Evolutionary conservation across 2,329 filamentous ascomycete genomes (phyloP).

Genomic region (Aspergillus neoniger): DNA sequence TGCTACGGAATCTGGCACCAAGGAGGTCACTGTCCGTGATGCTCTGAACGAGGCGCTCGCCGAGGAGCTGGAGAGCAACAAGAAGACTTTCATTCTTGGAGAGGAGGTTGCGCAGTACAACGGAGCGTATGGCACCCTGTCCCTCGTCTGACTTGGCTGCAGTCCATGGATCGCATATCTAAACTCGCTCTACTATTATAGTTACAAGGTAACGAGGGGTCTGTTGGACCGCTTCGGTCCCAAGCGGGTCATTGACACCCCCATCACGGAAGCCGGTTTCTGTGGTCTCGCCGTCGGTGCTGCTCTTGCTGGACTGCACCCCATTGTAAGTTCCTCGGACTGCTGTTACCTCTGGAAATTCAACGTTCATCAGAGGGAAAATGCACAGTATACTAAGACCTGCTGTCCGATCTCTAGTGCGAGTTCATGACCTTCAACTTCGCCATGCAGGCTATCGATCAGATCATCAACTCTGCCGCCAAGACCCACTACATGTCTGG

Average conservation of each 20-base stretch:
- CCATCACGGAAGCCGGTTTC: slow-evolving; percentile 98
- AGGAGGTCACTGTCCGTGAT: slow-evolving; percentile 96
- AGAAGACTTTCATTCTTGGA: slow-evolving; percentile 92
- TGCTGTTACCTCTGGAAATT: not conserved
- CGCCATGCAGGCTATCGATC: slow-evolving; percentile 99
- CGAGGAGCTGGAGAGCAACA: slow-evolving; percentile 92
- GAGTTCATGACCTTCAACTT: slow-evolving; percentile 99
- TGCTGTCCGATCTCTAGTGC: slow-evolving; percentile 58
- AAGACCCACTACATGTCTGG: slow-evolving; percentile 99
- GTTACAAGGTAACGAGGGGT: slow-evolving; percentile 98
- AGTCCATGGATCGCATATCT: slow-evolving; percentile 30
- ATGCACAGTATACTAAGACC: not conserved
- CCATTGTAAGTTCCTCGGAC: slow-evolving; percentile 69
- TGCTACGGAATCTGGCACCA: slow-evolving; percentile 63
- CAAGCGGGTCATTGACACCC: slow-evolving; percentile 95
- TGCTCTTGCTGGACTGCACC: slow-evolving; percentile 89
- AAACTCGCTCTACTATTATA: slow-evolving; percentile 39
- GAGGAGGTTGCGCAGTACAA: slow-evolving; percentile 99
- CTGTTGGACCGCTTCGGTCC: slow-evolving; percentile 96
- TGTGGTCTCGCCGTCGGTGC: slow-evolving; percentile 90
- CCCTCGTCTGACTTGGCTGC: slow-evolving; percentile 4
- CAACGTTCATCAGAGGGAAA: not conserved
- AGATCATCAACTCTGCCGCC: slow-evolving; percentile 97
- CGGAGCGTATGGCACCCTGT: slow-evolving; percentile 66
- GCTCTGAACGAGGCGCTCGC: slow-evolving; percentile 96